These are phyloP conservation scores for Coemansia sp. DNA, from an alignment of 192 early-diverging fungal genomes.

Conservation along the genomic window DNA sequence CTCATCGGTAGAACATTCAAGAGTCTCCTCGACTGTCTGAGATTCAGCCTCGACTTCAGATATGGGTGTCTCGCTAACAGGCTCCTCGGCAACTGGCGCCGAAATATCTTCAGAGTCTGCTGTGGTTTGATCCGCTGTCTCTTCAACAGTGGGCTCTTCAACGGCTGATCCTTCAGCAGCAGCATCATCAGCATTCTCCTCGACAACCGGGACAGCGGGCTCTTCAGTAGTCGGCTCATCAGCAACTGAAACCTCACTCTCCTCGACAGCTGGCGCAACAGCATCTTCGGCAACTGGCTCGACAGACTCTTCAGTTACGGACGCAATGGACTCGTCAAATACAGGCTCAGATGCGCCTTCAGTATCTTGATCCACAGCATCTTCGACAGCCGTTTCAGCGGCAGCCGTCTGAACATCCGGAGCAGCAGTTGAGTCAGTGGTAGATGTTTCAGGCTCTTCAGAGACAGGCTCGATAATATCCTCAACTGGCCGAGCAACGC, in stretches of 20 bases:
- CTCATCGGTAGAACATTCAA: neutral
- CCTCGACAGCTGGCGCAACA: neutral
- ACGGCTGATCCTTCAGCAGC: no score
- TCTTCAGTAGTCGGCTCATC: neutral
- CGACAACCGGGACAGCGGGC: neutral
- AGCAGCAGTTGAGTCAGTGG: neutral
- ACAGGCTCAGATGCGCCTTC: neutral
- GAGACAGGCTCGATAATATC: neutral
- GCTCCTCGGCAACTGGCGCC: neutral
- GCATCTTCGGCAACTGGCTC: no score
- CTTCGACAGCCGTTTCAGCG: neutral
- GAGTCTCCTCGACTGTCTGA: neutral
- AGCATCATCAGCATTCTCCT: neutral
- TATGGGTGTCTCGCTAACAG: no score
- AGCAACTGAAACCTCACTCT: neutral
- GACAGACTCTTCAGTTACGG: neutral
- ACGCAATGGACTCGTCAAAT: neutral
- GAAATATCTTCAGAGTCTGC: neutral
- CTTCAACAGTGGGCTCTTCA: neutral
- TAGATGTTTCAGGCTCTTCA: slow-evolving; percentile 8
- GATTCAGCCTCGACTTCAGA: no score
- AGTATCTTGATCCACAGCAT: neutral
- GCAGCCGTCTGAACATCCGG: neutral
- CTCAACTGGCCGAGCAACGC: neutral
- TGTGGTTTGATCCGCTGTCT: neutral